phyloP scores from a whole-genome alignment of 202 grass and related monocot genomes.

The Zizania palustris region DNA sequence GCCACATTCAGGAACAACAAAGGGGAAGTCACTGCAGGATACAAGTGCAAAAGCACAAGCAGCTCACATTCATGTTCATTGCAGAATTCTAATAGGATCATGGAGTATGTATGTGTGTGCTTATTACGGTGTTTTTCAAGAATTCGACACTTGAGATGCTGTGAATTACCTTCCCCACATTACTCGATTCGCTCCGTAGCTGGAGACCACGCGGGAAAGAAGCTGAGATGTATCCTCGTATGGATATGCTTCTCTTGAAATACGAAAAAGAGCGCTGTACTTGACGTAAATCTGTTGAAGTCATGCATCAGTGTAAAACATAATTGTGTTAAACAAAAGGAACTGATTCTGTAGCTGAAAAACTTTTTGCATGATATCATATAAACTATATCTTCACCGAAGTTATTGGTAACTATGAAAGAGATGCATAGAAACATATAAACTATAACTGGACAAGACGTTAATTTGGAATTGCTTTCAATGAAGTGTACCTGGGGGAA shows the following conservation, averaged over 20 bases:
- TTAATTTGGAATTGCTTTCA: slow-evolving; percentile 13
- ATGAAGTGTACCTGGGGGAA: slow-evolving; percentile 71
- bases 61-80: background rate
- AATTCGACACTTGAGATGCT: background rate
- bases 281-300: slow-evolving; percentile 76
- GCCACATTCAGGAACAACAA: slow-evolving; percentile 72
- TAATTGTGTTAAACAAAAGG: background rate
- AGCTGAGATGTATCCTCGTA: slow-evolving; percentile 66
- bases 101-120: background rate
- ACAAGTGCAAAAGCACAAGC: slow-evolving; percentile 24
- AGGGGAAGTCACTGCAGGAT: slow-evolving; percentile 79
- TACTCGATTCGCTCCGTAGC: slow-evolving; percentile 69
- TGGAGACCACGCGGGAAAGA: slow-evolving; percentile 63
- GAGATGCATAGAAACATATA: background rate
- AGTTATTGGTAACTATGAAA: slow-evolving; percentile 14
- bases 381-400: background rate
- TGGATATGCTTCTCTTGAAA: slow-evolving; percentile 74
- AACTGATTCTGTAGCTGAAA: background rate
- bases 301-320: slow-evolving; percentile 28
- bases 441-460: background rate
- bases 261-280: slow-evolving; percentile 83
- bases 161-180: slow-evolving; percentile 85
- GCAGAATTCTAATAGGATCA: slow-evolving; percentile 5
- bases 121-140: background rate
- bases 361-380: too few relatives aligned